phyloP scores from a whole-genome alignment of 2,329 filamentous ascomycete genomes.

The Phialophora macrospora region DNA sequence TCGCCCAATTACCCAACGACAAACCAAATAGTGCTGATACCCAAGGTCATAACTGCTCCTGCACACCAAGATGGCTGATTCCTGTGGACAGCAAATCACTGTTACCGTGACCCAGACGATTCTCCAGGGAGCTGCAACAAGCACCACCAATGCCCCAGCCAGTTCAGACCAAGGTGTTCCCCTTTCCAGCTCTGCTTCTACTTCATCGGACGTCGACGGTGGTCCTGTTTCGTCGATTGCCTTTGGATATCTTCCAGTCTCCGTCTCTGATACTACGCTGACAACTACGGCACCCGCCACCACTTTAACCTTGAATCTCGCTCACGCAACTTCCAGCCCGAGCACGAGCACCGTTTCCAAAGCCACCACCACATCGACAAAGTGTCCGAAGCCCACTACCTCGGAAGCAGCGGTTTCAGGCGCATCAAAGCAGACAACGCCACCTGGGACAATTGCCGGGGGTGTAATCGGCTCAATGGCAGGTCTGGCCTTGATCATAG shows the following conservation, averaged over 20 bases:
- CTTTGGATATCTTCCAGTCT: slow-evolving; percentile 6
- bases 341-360: not conserved
- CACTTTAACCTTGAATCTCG: slow-evolving; percentile 30
- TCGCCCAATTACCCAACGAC: not conserved
- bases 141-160: slow-evolving; percentile 15
- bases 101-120: slow-evolving; percentile 32
- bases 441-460: slow-evolving; percentile 31
- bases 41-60: not conserved
- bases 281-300: slow-evolving; percentile 23
- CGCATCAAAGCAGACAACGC: not conserved
- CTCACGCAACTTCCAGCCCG: slow-evolving; percentile 17
- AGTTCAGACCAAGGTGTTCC: slow-evolving; percentile 3
- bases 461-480: slow-evolving; percentile 32
- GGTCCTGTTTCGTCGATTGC: not conserved
- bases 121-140: slow-evolving; percentile 29
- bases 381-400: slow-evolving; percentile 19
- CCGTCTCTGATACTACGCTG: slow-evolving; percentile 15
- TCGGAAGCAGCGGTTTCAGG: slow-evolving; percentile 6
- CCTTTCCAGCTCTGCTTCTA: not conserved
- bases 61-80: slow-evolving; percentile 6
- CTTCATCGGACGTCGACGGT: slow-evolving; percentile 1
- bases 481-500: slow-evolving; percentile 28
- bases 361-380: slow-evolving; percentile 8
- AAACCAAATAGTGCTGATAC: not conserved
- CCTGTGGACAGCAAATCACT: slow-evolving; percentile 22